These are phyloP conservation scores for Leptographium lundbergii DNA, from an alignment of 2,329 filamentous ascomycete species.

Conservation along the genomic window DNA sequence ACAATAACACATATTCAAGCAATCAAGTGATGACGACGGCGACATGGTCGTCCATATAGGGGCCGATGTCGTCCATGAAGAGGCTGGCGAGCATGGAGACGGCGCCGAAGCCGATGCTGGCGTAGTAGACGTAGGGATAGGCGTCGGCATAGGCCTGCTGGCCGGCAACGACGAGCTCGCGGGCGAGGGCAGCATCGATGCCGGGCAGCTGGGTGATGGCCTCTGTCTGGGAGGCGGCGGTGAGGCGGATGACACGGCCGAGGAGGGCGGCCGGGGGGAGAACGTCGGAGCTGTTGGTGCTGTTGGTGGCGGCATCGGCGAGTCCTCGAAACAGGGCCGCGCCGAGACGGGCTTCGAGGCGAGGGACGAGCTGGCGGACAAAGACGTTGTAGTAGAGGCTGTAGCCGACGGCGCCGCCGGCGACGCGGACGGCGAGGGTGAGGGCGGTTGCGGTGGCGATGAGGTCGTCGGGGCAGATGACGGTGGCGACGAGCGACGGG, in stretches of 20 bases:
- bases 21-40: slow-evolving; percentile 33
- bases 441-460: slow-evolving; percentile 58
- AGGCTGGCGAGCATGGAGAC: slow-evolving; percentile 42
- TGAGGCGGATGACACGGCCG: slow-evolving; percentile 36
- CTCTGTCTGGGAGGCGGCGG: slow-evolving; percentile 35
- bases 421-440: slow-evolving; percentile 55
- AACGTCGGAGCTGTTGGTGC: not conserved
- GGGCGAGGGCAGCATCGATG: slow-evolving; percentile 26
- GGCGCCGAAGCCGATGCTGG: slow-evolving; percentile 46
- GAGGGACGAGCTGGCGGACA: slow-evolving; percentile 29
- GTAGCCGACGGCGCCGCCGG: slow-evolving; percentile 54
- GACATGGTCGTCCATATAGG: slow-evolving; percentile 46
- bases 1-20: not conserved
- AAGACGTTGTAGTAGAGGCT: slow-evolving; percentile 46
- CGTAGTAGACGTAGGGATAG: slow-evolving; percentile 50
- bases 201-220: slow-evolving; percentile 35
- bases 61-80: slow-evolving; percentile 45
- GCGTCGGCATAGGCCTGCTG: slow-evolving; percentile 43
- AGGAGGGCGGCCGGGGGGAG: slow-evolving; percentile 15
- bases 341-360: slow-evolving; percentile 34
- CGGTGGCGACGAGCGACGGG: slow-evolving; percentile 53
- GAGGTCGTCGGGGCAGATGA: slow-evolving; percentile 57
- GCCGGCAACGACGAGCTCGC: slow-evolving; percentile 37
- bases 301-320: too few relatives aligned
- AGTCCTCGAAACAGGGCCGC: slow-evolving; percentile 24